Evolutionary conservation across 2,329 filamentous ascomycete genomes (phyloP).

Genomic region (Colletotrichum sp.): DNA sequence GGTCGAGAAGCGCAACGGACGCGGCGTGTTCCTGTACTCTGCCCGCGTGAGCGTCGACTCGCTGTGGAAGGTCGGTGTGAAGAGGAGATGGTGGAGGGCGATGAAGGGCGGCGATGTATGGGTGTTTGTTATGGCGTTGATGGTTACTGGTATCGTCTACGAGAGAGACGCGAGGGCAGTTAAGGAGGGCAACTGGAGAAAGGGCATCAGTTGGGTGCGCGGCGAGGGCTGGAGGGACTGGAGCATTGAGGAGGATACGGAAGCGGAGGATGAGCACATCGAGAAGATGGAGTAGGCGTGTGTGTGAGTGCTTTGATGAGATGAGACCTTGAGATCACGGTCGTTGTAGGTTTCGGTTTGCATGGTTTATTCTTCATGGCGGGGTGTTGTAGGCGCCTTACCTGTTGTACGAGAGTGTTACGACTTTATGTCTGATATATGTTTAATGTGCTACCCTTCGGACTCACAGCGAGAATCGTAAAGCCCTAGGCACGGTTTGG

Average conservation of each 20-base stretch:
- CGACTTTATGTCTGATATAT: not conserved
- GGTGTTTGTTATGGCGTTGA: constrained; percentile 81
- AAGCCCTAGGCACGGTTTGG: too few species aligned
- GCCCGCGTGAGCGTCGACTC: constrained; percentile 81
- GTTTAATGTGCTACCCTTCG: not conserved
- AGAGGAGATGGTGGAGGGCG: constrained; percentile 86
- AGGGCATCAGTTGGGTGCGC: constrained; percentile 74
- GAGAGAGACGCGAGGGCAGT: constrained; percentile 74
- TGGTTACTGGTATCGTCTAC: constrained; percentile 78
- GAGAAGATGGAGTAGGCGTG: constrained; percentile 11
- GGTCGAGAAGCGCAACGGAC: constrained; percentile 68
- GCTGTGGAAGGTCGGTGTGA: constrained; percentile 92
- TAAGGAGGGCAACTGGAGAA: constrained; percentile 69
- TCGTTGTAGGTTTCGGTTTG: not conserved
- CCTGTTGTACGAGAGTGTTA: not conserved
- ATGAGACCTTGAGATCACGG: not conserved
- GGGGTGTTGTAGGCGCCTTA: not conserved
- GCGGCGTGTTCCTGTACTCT: constrained; percentile 78
- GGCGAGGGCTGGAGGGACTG: constrained; percentile 80
- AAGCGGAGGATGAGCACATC: constrained; percentile 45
- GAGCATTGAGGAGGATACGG: constrained; percentile 56
- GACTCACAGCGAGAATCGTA: too few species aligned
- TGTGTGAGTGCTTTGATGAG: not conserved
- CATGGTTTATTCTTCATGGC: not conserved
- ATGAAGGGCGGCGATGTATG: constrained; percentile 83